A percentile compares a stretch with the other conserved stretches of the same genome.
Conservation (phyloP, 345 rosid genomes). For the Hevea brasiliensis region DNA sequence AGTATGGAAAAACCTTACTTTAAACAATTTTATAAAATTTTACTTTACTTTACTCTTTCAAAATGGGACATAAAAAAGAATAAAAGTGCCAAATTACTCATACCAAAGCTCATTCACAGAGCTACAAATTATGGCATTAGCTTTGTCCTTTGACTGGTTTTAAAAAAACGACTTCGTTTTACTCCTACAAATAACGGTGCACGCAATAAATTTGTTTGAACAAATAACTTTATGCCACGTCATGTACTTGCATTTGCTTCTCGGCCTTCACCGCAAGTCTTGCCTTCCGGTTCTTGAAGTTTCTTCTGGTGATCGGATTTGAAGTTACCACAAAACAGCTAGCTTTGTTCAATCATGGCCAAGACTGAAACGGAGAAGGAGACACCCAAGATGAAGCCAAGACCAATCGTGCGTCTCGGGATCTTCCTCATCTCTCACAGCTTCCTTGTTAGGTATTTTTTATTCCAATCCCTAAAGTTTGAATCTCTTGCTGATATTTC, state of each 20-base stretch:
- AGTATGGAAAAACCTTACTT: too few species aligned
- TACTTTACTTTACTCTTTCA: too few species aligned
- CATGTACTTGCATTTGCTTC: background rate
- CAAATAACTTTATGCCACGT: background rate
- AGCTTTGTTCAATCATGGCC: background rate
- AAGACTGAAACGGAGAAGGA: slow-evolving; percentile 17
- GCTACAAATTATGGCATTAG: background rate
- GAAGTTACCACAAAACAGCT: background rate
- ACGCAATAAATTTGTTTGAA: background rate
- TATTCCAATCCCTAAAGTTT: background rate
- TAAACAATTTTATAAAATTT: too few species aligned
- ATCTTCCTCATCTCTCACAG: slow-evolving; percentile 77
- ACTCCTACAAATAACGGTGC: too few species aligned
- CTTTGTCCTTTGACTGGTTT: background rate
- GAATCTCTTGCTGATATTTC: background rate
- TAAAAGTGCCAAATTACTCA: too few species aligned
- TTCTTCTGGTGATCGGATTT: background rate
- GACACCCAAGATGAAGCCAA: slow-evolving; percentile 37
- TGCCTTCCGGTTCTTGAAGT: background rate
- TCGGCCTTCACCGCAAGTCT: background rate
- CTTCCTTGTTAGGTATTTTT: slow-evolving; percentile 55
- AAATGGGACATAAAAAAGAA: too few species aligned
- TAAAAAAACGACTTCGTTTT: background rate
- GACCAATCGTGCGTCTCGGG: slow-evolving; percentile 84
- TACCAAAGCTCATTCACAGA: too few species aligned